Evolutionary conservation across 169 alveolate species (phyloP).

Genomic region (Babesia gibsoni): DNA sequence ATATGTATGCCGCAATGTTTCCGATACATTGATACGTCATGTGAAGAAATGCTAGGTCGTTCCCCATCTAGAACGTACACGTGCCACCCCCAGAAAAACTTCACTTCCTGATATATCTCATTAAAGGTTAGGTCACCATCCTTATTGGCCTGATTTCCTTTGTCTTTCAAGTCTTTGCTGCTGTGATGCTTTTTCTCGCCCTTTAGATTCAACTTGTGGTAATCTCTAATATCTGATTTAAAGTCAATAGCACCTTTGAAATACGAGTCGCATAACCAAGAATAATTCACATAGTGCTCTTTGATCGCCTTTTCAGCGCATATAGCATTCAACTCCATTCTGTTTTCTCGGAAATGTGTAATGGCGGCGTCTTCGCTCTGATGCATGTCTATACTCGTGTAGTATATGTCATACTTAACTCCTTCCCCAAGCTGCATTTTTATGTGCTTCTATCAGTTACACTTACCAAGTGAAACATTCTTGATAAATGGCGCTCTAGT

Average conservation of each 20-base stretch:
- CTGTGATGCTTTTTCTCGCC: neutral
- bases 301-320: neutral
- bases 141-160: neutral
- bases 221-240: neutral
- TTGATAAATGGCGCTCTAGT: neutral
- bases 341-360: too few relatives aligned
- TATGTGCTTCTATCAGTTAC: neutral
- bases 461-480: conserved; percentile 9
- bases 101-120: conserved; percentile 5
- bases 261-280: conserved; percentile 53
- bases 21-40: conserved; percentile 25
- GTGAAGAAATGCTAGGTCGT: neutral
- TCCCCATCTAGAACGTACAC: conserved; percentile 31
- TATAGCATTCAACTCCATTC: too few relatives aligned
- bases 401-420: neutral
- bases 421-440: conserved; percentile 2
- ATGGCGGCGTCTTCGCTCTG: too few relatives aligned
- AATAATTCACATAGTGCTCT: conserved; percentile 22
- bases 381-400: neutral
- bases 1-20: conserved; percentile 55
- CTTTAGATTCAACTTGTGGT: neutral
- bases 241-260: conserved; percentile 37
- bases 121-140: neutral
- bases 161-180: neutral
- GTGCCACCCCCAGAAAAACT: conserved; percentile 60